These are phyloP conservation scores for Saussurea involucrata DNA, from an alignment of 129 eudicot genomes.

Conservation along the genomic window DNA sequence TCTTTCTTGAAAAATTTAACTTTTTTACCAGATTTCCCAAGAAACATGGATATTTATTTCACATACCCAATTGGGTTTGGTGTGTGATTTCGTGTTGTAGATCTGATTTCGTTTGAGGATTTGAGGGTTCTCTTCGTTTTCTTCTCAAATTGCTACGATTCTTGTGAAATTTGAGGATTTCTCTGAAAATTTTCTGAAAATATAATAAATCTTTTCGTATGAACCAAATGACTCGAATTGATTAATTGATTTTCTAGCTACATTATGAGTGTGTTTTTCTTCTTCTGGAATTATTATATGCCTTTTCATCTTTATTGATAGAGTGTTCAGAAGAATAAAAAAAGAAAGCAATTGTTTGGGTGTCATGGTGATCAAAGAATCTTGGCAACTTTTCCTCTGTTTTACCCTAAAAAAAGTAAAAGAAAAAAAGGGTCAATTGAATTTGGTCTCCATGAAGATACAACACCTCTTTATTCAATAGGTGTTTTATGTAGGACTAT, in stretches of 20 bases:
- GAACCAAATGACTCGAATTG: background rate
- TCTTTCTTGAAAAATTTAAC: background rate
- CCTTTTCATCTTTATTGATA: background rate
- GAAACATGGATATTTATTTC: background rate
- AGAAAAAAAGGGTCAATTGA: background rate
- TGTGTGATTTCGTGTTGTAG: slow-evolving; percentile 10
- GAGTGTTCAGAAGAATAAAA: slow-evolving; percentile 13
- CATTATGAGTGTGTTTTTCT: background rate
- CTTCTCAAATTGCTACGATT: background rate
- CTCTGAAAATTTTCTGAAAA: slow-evolving; percentile 5
- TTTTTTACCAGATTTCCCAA: background rate
- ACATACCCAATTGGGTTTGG: slow-evolving; percentile 9
- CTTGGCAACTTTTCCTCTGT: slow-evolving; percentile 16
- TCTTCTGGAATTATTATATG: background rate
- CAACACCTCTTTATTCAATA: background rate
- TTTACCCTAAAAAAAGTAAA: slow-evolving; percentile 11
- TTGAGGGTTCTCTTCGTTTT: background rate
- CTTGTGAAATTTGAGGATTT: background rate
- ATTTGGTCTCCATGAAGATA: background rate
- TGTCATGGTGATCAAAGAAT: slow-evolving; percentile 25
- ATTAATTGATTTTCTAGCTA: background rate
- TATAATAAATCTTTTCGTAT: background rate
- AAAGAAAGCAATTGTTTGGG: slow-evolving; percentile 14
- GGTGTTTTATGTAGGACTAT: background rate
- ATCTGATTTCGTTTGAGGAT: slow-evolving; percentile 9